Conservation (phyloP, 345 rosid genomes). For the Turnera subulata region DNA sequence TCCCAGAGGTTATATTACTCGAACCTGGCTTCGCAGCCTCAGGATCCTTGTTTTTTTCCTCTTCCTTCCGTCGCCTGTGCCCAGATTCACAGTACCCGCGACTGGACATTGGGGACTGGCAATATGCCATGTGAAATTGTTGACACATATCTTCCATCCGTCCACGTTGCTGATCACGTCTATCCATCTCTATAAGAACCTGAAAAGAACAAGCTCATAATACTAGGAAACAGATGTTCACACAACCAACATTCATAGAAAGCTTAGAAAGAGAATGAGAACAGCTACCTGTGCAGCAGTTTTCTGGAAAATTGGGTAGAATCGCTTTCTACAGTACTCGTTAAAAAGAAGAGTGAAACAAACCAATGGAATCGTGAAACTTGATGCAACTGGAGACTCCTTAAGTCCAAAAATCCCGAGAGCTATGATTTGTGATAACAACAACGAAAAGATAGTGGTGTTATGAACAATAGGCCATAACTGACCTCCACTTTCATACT, state of each 20-base stretch:
- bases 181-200: conserved; percentile 84
- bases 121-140: conserved; percentile 55
- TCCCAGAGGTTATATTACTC: conserved; percentile 3
- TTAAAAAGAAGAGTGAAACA: conserved; percentile 68
- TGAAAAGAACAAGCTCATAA: conserved; percentile 26
- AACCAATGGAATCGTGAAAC: conserved; percentile 72
- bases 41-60: conserved; percentile 20
- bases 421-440: conserved; percentile 77
- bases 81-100: conserved; percentile 22
- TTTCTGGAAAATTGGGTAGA: conserved; percentile 58
- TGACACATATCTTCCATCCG: conserved; percentile 44
- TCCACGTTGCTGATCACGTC: conserved; percentile 58
- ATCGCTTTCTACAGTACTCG: conserved; percentile 76
- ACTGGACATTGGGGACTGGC: conserved; percentile 45
- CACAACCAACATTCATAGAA: background rate
- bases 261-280: conserved; percentile 2
- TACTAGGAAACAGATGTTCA: conserved; percentile 2
- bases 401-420: conserved; percentile 82
- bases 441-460: conserved; percentile 79
- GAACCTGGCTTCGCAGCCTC: conserved; percentile 32
- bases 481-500: conserved; percentile 77
- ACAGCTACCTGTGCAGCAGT: conserved; percentile 58
- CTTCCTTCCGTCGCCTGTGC: conserved; percentile 8
- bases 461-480: conserved; percentile 87
- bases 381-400: conserved; percentile 58